Conservation (phyloP, 495 filamentous ascomycete species). For the Annulohypoxylon bovei region DNA sequence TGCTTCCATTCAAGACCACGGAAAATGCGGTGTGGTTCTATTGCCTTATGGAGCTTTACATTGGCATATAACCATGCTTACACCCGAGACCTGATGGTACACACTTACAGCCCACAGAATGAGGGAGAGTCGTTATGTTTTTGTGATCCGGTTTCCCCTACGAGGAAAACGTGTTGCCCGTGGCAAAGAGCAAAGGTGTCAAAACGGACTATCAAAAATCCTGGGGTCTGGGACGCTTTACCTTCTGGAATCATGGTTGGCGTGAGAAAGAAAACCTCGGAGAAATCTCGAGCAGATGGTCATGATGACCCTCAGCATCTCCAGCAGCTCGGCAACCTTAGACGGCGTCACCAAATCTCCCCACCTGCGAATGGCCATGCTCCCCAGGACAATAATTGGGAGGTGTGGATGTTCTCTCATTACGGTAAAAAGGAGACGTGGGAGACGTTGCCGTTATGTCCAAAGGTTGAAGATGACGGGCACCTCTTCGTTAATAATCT, state of each 20-base stretch:
- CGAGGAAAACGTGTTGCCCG: conserved; percentile 49
- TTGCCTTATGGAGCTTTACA: conserved; percentile 61
- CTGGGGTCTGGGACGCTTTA: conserved; percentile 60
- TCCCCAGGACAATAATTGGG: conserved; percentile 63
- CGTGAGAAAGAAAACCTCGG: conserved; percentile 45
- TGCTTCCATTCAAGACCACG: conserved; percentile 60
- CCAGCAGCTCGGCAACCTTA: conserved; percentile 34
- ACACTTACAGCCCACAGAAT: conserved; percentile 62
- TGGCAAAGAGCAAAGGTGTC: conserved; percentile 54
- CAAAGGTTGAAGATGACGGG: conserved; percentile 43
- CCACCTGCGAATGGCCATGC: conserved; percentile 16
- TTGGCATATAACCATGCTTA: conserved; percentile 64
- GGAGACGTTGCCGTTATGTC: conserved; percentile 52
- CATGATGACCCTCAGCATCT: conserved; percentile 9
- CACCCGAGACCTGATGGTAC: conserved; percentile 63
- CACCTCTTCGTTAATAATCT: conserved; percentile 67
- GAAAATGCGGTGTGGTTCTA: conserved; percentile 58
- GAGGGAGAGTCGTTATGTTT: conserved; percentile 56
- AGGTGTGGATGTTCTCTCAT: conserved; percentile 70
- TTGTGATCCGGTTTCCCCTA: conserved; percentile 46
- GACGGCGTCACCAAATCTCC: conserved; percentile 35
- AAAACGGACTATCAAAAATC: conserved; percentile 53
- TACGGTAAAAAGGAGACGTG: conserved; percentile 49
- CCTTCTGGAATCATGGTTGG: conserved; percentile 61
- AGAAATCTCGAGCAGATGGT: conserved; percentile 18